Evolutionary conservation across 2,329 filamentous ascomycete genomes (phyloP), one percentile per base, ranked within the genome.

Genomic region (Cytospora mali): DNA sequence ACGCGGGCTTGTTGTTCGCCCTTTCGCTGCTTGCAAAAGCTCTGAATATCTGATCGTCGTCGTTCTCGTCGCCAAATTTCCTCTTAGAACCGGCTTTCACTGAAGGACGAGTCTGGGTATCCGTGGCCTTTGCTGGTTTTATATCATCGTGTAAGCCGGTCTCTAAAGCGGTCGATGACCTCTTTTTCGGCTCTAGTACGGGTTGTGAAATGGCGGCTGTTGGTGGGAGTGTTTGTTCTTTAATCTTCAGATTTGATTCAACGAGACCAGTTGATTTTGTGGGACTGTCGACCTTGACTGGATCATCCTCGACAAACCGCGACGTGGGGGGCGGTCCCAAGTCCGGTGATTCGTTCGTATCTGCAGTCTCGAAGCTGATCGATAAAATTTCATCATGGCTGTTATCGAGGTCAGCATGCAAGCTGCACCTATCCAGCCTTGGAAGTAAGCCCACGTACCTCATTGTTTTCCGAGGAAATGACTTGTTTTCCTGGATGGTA

Each of bases 401-500:
- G 28, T 9, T 11, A 21, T 5, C 1, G 13, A 14, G 18, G 73
- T 80, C 69, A 78, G 74, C 53, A 67, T 42, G 55, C 7, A 2
- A 28, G 13, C n/a, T 50, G 10, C 18, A 3, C 11, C 21, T 11
- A 18, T 6, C 18, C 23, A 14, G 35, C 3, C 28, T 1, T 16
- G 21, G 4, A 25, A 64, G 67, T 14, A 23, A 3, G 42, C 14
- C 42, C 6, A 77, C 84, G 63, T 79, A 91, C 88, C 85, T 88
- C 70, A 93, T 78, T 11, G 89, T 91, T 68, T 81, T 80, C 58
- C 90, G 80, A 13, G 88, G 87, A 70, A 85, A 91, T 2, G 80
- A 75, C 70, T 90, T 91, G 71, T 86, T 84, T 73, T 94, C 91
- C 42, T 82, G 77, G 56, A 94, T 92, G 1, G 87, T 85, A 10